phyloP scores from a whole-genome alignment of 495 filamentous ascomycete genomes.

The Thozetella sp. region DNA sequence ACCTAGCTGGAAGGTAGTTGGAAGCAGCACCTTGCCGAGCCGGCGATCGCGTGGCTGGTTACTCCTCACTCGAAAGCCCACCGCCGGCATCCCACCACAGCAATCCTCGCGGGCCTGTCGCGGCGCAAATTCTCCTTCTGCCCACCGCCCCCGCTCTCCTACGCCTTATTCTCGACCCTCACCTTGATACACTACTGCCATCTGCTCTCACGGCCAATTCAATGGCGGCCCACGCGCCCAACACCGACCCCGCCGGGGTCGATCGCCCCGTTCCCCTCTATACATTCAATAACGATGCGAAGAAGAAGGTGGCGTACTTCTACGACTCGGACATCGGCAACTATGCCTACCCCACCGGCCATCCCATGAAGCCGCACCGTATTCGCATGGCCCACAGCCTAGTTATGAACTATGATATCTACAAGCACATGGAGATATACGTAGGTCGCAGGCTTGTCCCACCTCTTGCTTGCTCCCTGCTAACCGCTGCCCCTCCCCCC shows the following conservation, averaged over 20 bases:
- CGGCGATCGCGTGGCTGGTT: not conserved
- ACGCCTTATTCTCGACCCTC: not conserved
- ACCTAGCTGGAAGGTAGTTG: too few species aligned
- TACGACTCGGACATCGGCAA: conserved; percentile 98
- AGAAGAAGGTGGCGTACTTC: conserved; percentile 90
- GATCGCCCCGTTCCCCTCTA: conserved; percentile 30
- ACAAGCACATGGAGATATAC: conserved; percentile 99
- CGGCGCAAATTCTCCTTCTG: too few species aligned
- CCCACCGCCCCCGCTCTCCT: not conserved
- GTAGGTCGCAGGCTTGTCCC: conserved; percentile 52
- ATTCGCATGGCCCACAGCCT: conserved; percentile 95
- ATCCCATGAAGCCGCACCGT: conserved; percentile 99
- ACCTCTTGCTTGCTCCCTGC: not conserved
- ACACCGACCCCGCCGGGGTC: conserved; percentile 29
- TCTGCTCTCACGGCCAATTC: not conserved
- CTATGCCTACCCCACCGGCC: conserved; percentile 94
- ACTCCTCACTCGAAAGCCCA: not conserved
- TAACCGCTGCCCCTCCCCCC: conserved; percentile 3
- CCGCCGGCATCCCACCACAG: not conserved
- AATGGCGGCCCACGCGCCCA: not conserved
- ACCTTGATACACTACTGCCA: not conserved
- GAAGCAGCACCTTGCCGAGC: too few species aligned
- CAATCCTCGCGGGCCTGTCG: too few species aligned
- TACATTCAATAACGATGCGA: conserved; percentile 23
- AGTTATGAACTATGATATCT: conserved; percentile 98